Percentiles rank a stretch among this genome's conserved stretches.
Conservation (phyloP, 192 early-diverging fungal species). For the Endogone sp. region DNA sequence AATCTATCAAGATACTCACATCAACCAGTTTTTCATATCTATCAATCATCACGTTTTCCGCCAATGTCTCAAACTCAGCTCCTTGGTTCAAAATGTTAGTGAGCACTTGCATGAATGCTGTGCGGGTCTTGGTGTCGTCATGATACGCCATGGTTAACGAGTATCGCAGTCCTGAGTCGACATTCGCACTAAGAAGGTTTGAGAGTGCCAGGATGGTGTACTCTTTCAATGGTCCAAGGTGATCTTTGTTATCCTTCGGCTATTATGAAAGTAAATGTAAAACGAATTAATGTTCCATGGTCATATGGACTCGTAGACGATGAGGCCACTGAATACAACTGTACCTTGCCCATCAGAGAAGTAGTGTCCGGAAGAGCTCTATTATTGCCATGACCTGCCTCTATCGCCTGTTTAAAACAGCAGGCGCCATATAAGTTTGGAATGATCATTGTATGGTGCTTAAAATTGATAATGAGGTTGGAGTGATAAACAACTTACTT, state of each 20-base stretch:
- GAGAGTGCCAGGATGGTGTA: slow-evolving; percentile 84
- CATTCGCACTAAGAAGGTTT: slow-evolving; percentile 86
- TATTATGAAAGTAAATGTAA: slow-evolving; percentile 20
- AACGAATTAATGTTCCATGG: background rate
- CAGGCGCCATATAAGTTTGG: too few relatives aligned
- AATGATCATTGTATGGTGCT: too few relatives aligned
- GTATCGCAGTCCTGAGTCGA: slow-evolving; percentile 88
- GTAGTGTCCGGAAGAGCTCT: background rate
- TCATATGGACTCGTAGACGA: background rate
- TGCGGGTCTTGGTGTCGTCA: slow-evolving; percentile 84
- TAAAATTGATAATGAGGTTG: too few relatives aligned
- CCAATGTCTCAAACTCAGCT: slow-evolving; percentile 79
- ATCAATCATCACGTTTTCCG: slow-evolving; percentile 68
- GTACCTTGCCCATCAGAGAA: background rate
- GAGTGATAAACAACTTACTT: too few relatives aligned
- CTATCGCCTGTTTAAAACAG: background rate
- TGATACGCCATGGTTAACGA: slow-evolving; percentile 89
- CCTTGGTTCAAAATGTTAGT: slow-evolving; percentile 88
- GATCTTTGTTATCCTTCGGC: slow-evolving; percentile 58
- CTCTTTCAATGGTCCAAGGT: slow-evolving; percentile 73
- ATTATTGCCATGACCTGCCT: background rate
- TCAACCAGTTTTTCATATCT: slow-evolving; percentile 81
- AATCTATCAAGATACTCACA: slow-evolving; percentile 19
- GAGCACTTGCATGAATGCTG: slow-evolving; percentile 89
- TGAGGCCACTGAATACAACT: too few relatives aligned